These are phyloP conservation scores for Prunus salicina DNA, from an alignment of 306 rosid genomes.

Conservation along the genomic window DNA sequence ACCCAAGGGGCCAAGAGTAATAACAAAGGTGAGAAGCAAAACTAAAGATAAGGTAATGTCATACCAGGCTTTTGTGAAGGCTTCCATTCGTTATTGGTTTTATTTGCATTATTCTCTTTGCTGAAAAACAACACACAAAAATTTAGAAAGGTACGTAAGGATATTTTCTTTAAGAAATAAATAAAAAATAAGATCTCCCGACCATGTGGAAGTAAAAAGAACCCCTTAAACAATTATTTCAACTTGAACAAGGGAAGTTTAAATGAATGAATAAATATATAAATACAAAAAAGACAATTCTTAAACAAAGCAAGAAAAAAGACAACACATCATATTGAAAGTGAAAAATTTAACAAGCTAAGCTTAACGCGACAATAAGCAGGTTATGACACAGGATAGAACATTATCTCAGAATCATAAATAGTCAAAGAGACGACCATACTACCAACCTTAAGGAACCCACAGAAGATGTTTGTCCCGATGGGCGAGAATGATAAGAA, in stretches of 20 bases:
- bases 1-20: background rate
- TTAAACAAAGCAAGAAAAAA: background rate
- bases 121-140: conserved; percentile 42
- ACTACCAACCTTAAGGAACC: conserved; percentile 54
- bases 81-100: conserved; percentile 63
- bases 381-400: background rate
- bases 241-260: background rate
- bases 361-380: background rate
- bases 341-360: background rate
- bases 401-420: background rate
- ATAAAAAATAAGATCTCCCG: background rate
- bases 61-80: conserved; percentile 75
- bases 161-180: background rate
- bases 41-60: conserved; percentile 6
- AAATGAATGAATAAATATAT: background rate
- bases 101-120: conserved; percentile 55
- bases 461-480: conserved; percentile 69
- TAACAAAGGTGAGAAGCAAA: background rate
- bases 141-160: background rate
- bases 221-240: background rate
- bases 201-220: background rate
- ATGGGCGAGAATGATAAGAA: conserved; percentile 65
- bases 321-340: background rate
- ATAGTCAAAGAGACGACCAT: background rate
- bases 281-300: background rate